phyloP scores from a whole-genome alignment of 805 yeast genomes.

The Saccharomycopsis vini region DNA sequence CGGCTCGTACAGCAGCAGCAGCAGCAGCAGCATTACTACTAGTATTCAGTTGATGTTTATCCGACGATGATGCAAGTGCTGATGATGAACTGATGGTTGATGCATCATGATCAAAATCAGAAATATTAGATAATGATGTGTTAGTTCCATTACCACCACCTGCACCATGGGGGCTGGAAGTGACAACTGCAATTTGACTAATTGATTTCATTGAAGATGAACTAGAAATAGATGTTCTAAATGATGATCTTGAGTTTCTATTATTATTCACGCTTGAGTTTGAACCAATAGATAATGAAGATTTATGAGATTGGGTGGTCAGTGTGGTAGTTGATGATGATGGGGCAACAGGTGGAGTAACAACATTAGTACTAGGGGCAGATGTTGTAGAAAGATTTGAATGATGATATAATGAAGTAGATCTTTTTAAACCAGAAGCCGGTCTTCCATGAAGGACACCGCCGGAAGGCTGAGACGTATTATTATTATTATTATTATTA shows the following conservation, averaged over 20 bases:
- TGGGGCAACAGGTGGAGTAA: too few relatives aligned
- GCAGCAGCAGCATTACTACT: constrained; percentile 3
- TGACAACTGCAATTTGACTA: background rate
- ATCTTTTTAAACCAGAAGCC: constrained; percentile 5
- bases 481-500: too few relatives aligned
- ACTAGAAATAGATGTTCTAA: background rate
- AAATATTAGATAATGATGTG: too few relatives aligned
- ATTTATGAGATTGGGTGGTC: background rate
- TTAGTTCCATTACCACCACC: too few relatives aligned
- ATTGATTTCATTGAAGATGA: background rate
- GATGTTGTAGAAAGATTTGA: background rate
- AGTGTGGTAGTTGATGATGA: background rate
- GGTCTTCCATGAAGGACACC: background rate
- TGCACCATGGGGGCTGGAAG: background rate
- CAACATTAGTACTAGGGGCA: too few relatives aligned
- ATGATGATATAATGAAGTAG: constrained; percentile 8
- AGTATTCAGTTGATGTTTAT: background rate
- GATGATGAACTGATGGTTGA: too few relatives aligned
- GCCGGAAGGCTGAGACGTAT: too few relatives aligned
- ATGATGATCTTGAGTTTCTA: background rate
- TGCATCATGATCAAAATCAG: too few relatives aligned
- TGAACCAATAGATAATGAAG: background rate
- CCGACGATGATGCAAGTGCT: background rate
- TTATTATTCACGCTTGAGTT: background rate
- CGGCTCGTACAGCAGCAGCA: constrained; percentile 4